A percentile compares a stretch with the other conserved stretches of the same genome.
Evolutionary conservation across 2,329 filamentous ascomycete species (phyloP).

Genomic region (Trichoderma guizhouense): DNA sequence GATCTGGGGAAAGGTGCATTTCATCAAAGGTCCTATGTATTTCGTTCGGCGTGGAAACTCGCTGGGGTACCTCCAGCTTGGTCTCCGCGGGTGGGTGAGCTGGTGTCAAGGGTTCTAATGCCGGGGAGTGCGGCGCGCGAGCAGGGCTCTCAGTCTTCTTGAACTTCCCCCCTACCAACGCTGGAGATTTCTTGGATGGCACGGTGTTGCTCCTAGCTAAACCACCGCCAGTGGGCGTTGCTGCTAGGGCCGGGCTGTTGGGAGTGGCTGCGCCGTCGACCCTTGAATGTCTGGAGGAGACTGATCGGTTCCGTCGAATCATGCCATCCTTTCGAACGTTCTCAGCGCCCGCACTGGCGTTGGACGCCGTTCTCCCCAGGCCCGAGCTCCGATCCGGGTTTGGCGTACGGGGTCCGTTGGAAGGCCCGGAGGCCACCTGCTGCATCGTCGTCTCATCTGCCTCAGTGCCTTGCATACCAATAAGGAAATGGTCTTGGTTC

Average conservation of each 20-base stretch:
- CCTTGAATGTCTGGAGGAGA: conserved; percentile 82
- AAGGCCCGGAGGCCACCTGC: conserved; percentile 67
- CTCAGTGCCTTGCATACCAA: conserved; percentile 98
- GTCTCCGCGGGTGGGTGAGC: conserved; percentile 25
- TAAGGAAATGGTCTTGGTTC: conserved; percentile 96
- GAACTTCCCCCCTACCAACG: conserved; percentile 65
- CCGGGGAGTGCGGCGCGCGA: conserved; percentile 27
- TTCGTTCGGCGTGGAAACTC: conserved; percentile 26
- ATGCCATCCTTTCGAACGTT: conserved; percentile 78
- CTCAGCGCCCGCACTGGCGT: conserved; percentile 82
- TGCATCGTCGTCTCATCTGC: conserved; percentile 76
- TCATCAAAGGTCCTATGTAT: conserved; percentile 29
- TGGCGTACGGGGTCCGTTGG: conserved; percentile 42
- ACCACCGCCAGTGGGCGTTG: conserved; percentile 55
- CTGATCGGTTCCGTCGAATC: conserved; percentile 83
- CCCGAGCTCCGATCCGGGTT: conserved; percentile 52
- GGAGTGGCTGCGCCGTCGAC: conserved; percentile 71
- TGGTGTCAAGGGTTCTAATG: conserved; percentile 39
- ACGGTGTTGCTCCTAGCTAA: conserved; percentile 79
- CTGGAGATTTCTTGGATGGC: conserved; percentile 83
- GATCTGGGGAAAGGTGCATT: conserved; percentile 28
- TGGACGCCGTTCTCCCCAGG: conserved; percentile 67
- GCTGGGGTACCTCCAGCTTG: conserved; percentile 21
- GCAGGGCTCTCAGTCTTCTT: conserved; percentile 38
- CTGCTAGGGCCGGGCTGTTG: conserved; percentile 54